Evolutionary conservation across 2,329 filamentous ascomycete species (phyloP).

Genomic region (Paracamarosporium sp.): DNA sequence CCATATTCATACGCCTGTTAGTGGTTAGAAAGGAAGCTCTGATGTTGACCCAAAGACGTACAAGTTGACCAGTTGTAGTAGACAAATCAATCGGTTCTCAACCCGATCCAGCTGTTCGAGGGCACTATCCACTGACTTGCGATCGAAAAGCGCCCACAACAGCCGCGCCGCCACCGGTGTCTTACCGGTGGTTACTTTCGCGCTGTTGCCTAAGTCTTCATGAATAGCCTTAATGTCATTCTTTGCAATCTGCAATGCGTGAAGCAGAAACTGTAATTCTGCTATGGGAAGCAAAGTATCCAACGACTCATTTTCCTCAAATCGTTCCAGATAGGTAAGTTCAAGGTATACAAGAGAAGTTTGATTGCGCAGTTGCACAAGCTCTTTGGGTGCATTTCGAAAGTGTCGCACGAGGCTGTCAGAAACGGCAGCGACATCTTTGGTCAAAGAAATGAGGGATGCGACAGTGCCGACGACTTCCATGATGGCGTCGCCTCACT

Average conservation of each 20-base stretch:
- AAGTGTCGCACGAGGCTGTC: neutral
- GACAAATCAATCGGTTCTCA: neutral
- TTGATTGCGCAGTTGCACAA: neutral
- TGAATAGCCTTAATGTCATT: neutral
- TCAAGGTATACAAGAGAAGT: conserved; percentile 2
- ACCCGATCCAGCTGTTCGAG: conserved; percentile 1
- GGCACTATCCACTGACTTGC: neutral
- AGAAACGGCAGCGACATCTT: conserved; percentile 2
- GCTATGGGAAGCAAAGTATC: neutral
- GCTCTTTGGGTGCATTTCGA: conserved; percentile 5
- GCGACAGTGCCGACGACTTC: conserved; percentile 2
- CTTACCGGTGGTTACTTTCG: neutral
- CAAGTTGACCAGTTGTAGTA: conserved; percentile 6
- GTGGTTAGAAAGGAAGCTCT: neutral
- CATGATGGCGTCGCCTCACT: neutral
- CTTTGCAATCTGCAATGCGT: neutral
- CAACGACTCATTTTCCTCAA: neutral
- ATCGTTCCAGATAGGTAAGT: neutral
- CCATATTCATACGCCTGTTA: neutral
- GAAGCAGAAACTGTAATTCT: neutral
- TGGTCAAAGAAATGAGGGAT: conserved; percentile 9
- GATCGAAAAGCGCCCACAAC: conserved; percentile 8
- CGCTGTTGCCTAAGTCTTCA: neutral
- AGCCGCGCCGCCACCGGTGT: neutral
- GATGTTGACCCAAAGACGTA: neutral